Evolutionary conservation across 2,329 filamentous ascomycete genomes (phyloP).

Genomic region (Sarocladium kiliense): DNA sequence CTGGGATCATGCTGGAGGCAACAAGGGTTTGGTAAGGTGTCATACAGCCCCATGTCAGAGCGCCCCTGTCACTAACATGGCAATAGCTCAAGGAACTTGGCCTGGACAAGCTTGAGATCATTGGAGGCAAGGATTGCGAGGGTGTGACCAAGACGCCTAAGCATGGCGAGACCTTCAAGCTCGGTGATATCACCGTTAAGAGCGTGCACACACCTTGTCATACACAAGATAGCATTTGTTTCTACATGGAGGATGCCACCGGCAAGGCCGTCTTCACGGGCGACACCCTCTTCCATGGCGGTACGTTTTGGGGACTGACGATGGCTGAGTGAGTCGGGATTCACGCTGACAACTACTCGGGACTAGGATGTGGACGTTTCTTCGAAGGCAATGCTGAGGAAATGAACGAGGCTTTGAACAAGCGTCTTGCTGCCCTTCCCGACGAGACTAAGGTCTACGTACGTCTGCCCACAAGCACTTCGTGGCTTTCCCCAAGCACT

Average conservation of each 20-base stretch:
- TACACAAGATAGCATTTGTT: conserved; percentile 98
- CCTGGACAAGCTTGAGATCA: conserved; percentile 65
- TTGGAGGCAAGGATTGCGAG: conserved; percentile 83
- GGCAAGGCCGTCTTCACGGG: conserved; percentile 84
- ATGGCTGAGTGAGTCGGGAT: no score
- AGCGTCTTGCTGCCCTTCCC: conserved; percentile 72
- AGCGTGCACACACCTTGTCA: conserved; percentile 96
- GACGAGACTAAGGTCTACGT: conserved; percentile 91
- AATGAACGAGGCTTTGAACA: conserved; percentile 92
- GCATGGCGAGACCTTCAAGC: conserved; percentile 71
- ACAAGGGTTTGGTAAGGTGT: conserved; percentile 65
- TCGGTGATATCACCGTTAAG: conserved; percentile 78
- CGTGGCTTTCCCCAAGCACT: not conserved
- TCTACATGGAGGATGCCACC: conserved; percentile 75
- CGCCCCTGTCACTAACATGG: no score
- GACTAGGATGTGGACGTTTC: conserved; percentile 81
- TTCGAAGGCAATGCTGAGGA: conserved; percentile 87
- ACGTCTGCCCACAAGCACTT: conserved; percentile 33
- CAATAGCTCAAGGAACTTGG: conserved; percentile 36
- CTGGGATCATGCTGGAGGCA: conserved; percentile 91
- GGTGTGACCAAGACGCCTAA: conserved; percentile 71
- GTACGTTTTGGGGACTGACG: conserved; percentile 34
- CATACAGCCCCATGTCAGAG: no score
- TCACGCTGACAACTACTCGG: no score
- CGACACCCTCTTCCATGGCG: conserved; percentile 92